Evolutionary conservation across 306 rosid genomes (phyloP).

Genomic region (Ochetophila trinervis): DNA sequence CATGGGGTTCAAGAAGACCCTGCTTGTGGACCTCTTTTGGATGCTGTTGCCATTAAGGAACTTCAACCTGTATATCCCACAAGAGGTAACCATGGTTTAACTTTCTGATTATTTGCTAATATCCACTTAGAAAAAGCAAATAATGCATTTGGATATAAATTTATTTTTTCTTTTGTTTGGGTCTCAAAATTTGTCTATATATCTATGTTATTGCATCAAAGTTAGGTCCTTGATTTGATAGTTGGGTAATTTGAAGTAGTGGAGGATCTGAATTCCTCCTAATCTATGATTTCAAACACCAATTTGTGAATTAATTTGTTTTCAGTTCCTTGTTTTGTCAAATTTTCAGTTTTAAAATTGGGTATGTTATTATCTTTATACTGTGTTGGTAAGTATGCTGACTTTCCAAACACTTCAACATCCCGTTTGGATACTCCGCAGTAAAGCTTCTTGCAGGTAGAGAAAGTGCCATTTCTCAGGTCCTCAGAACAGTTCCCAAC

Average conservation of each 20-base stretch:
- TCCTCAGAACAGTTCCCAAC: slow-evolving; percentile 60
- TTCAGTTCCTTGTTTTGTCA: background rate
- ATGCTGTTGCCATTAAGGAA: no score
- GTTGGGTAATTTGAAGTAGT: no score
- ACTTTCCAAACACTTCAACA: slow-evolving; percentile 43
- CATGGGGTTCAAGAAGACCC: no score
- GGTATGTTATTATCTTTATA: background rate
- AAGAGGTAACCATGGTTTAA: no score
- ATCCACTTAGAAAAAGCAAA: background rate
- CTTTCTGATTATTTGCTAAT: no score
- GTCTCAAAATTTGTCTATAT: background rate
- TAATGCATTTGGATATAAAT: background rate
- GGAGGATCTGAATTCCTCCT: no score
- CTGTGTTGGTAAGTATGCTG: no score
- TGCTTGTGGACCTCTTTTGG: no score
- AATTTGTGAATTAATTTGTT: no score
- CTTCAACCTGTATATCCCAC: no score
- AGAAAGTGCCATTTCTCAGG: slow-evolving; percentile 85
- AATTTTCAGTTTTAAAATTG: background rate
- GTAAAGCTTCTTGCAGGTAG: slow-evolving; percentile 89
- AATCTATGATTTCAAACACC: no score
- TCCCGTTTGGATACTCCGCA: slow-evolving; percentile 65
- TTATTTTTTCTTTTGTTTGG: background rate
- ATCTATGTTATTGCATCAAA: background rate
- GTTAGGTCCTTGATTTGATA: no score